A percentile compares a stretch with the other conserved stretches of the same genome.
Conservation (phyloP, 139 green algal genomes). For the Picochlorum sp. region DNA sequence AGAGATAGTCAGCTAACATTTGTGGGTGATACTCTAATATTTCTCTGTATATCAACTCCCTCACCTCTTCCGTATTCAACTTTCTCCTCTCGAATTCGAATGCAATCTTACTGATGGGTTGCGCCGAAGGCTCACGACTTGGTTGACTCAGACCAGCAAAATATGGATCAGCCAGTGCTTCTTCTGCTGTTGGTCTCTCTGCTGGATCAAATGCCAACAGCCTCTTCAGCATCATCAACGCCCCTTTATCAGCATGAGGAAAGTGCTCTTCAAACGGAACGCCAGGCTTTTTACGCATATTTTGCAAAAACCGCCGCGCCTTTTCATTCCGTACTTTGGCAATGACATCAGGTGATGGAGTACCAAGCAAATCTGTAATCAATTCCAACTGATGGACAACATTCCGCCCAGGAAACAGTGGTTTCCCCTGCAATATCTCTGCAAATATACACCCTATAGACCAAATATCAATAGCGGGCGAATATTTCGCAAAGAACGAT, state of each 20-base stretch:
- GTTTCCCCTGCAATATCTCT: slow-evolving; percentile 84
- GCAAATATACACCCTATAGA: slow-evolving; percentile 97
- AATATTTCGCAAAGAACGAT: slow-evolving; percentile 97
- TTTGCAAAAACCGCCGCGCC: slow-evolving; percentile 86
- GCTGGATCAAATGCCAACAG: slow-evolving; percentile 87
- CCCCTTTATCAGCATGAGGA: slow-evolving; percentile 60
- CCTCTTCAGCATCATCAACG: slow-evolving; percentile 60
- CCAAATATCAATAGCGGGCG: slow-evolving; percentile 95
- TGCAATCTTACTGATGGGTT: slow-evolving; percentile 81
- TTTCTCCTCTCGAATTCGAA: slow-evolving; percentile 96
- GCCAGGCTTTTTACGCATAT: slow-evolving; percentile 90
- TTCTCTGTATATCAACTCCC: slow-evolving; percentile 96
- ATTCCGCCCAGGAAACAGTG: slow-evolving; percentile 94
- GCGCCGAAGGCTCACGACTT: slow-evolving; percentile 65
- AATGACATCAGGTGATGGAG: slow-evolving; percentile 64
- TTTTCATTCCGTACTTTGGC: slow-evolving; percentile 97
- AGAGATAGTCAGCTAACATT: slow-evolving; percentile 76
- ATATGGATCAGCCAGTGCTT: slow-evolving; percentile 66
- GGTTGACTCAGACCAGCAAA: slow-evolving; percentile 56
- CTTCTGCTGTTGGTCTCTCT: slow-evolving; percentile 72
- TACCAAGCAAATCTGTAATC: slow-evolving; percentile 97
- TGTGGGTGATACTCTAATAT: slow-evolving; percentile 97
- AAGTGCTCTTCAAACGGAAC: slow-evolving; percentile 79
- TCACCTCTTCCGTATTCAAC: slow-evolving; percentile 84
- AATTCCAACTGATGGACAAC: slow-evolving; percentile 98